A percentile compares a stretch with the other conserved stretches of the same genome.
Conservation (phyloP, 78 protist species). For the Protostelium mycophagum region DNA sequence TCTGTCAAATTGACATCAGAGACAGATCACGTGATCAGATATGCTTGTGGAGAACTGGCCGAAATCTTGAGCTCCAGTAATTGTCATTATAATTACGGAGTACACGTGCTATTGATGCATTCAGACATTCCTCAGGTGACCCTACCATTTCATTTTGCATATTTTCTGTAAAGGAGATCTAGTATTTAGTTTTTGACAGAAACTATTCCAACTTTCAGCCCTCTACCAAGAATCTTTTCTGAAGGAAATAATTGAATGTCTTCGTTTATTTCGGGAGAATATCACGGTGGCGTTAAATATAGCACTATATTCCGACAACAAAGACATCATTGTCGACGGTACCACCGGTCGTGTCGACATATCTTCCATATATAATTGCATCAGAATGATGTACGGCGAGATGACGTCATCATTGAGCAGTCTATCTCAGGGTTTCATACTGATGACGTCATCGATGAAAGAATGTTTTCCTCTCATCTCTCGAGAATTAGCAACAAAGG, state of each 20-base stretch:
- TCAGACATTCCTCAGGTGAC: not conserved
- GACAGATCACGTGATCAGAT: not conserved
- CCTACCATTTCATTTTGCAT: not conserved
- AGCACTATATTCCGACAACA: not conserved
- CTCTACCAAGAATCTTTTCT: no score
- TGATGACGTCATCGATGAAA: no score
- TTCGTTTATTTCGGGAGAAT: not conserved
- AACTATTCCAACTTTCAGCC: not conserved
- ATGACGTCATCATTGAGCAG: not conserved
- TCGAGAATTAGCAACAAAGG: not conserved
- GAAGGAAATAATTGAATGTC: not conserved
- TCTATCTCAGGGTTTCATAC: not conserved
- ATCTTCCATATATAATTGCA: not conserved
- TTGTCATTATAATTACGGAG: not conserved
- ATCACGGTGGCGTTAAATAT: not conserved
- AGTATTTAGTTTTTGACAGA: not conserved
- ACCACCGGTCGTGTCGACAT: not conserved
- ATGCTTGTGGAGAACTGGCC: not conserved
- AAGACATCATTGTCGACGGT: not conserved
- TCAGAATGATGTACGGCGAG: not conserved
- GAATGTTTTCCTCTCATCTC: not conserved
- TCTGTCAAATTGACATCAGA: not conserved
- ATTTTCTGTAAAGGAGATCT: no score
- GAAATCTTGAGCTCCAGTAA: not conserved
- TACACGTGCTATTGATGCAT: not conserved